Percentiles rank a stretch among this genome's conserved stretches.
These are phyloP conservation scores for Dendryphion nanum DNA, from an alignment of 2,329 filamentous ascomycete genomes.

Conservation along the genomic window DNA sequence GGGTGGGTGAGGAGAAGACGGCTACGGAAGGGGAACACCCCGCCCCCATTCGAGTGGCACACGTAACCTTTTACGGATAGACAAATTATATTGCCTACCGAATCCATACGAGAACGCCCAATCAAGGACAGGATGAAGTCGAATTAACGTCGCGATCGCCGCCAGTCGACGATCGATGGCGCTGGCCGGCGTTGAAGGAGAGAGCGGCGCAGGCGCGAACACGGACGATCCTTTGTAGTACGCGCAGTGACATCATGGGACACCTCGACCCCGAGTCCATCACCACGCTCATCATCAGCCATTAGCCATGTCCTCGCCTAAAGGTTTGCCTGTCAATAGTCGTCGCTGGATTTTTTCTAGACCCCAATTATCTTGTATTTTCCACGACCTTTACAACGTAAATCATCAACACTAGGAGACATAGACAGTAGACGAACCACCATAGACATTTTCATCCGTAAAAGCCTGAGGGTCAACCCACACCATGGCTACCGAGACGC, in stretches of 20 bases:
- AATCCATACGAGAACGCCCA: slow-evolving; percentile 1
- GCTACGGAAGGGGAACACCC: too few relatives aligned
- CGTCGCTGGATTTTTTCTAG: too few relatives aligned
- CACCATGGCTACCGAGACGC: slow-evolving; percentile 28
- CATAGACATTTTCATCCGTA: too few relatives aligned
- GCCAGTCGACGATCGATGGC: slow-evolving; percentile 1
- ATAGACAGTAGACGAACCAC: too few relatives aligned
- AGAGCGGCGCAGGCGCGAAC: slow-evolving; percentile 5
- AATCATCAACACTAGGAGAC: too few relatives aligned
- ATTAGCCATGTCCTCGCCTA: slow-evolving; percentile 24
- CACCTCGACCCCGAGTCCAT: slow-evolving; percentile 4
- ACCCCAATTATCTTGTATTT: too few relatives aligned
- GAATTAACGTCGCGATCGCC: slow-evolving; percentile 11
- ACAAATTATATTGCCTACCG: background rate
- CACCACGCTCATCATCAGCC: slow-evolving; percentile 21
- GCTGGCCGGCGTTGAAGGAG: background rate
- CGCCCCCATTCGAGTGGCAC: too few relatives aligned
- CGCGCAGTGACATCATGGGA: slow-evolving; percentile 28
- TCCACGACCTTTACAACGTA: too few relatives aligned
- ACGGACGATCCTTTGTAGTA: slow-evolving; percentile 14
- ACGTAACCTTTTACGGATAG: too few relatives aligned
- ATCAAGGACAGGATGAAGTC: slow-evolving; percentile 5
- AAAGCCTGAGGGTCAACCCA: too few relatives aligned
- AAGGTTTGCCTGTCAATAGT: too few relatives aligned
- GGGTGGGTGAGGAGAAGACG: too few relatives aligned